Base-by-base conservation (phyloP, 2,329 filamentous ascomycete species). In the Fusarium sp. region DNA sequence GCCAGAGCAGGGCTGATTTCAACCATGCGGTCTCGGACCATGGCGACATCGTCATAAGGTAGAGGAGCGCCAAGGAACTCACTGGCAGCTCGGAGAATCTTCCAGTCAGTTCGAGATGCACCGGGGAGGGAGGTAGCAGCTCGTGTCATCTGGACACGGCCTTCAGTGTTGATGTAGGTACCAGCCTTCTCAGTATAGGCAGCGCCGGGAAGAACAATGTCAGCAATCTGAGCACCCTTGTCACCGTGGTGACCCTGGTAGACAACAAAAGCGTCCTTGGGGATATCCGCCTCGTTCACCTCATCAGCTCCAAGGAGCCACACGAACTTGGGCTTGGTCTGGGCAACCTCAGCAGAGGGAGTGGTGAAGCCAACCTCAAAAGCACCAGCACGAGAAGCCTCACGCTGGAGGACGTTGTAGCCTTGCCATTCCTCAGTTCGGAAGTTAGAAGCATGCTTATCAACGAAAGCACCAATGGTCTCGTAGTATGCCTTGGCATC, bases 211-310 rank as follows among this genome's bases (percentile, higher is more conserved):
- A 99, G 93, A 75, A 99, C 89, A 64, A 99, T 90, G 79, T 99
- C 95, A 54, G 96, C 96, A 69, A 98, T 90, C 83, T 97, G 92
- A 61, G 96, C 96, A 73, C 95, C 96, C 59, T 90, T 90, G 85
- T 99, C 96, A 83, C 96, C 96, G 83, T 99, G 96, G 83, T 99
- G 96, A 73, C 96, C 96, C 84, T 99, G 96, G 87, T 99, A 99
- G 78, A 99, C 90, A 70, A 99, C 92, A 80, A 98, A 99, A 18
- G 96, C 95, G 75, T 96, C 93, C 87, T 96, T 97, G 78, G 96
- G 96, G 64, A 99, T 93, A 77, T 98, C 94, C 66, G 90, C 88
- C 76, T 93, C 90, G 73, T 88, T 88, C 80, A 98, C 88, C 85
- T 99, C 96, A 81, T 99, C 96, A 33, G 96, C 96, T 75, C 95